Base-by-base conservation (phyloP, 164 flowering plant genomes). In the Magnolia officinalis region DNA sequence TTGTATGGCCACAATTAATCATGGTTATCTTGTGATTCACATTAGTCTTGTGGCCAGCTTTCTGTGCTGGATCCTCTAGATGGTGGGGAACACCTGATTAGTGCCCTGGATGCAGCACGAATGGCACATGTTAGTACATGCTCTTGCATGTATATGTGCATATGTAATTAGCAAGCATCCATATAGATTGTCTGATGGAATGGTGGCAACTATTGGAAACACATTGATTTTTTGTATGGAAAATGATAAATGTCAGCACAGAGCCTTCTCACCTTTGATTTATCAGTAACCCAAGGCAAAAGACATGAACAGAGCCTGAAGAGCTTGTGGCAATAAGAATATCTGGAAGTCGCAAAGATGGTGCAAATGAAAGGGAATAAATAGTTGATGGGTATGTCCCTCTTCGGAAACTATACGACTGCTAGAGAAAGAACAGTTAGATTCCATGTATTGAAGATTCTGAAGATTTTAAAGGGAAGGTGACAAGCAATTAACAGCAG, bases 391-490 rank as follows among this genome's bases (percentile, higher is more conserved):
- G 87, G 74, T 91, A 95, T 74, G 96, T 81, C 8, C 98, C 98
- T 82, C 98, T 90, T 72, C 98, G 87, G 78, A 95, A 95, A 82
- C 96, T 93, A 79, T 87, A 91, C 18, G 93, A 91, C 98, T 95
- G 93, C 52, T 24, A 74, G 64, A 76, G 72, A 75, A 72, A 79
- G 76, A 77, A 69, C 18, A 31, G 59, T 67, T 37, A 76, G 52
- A 61, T 65, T 79, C 50, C 74, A 80, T 45, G 75, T 50, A 69
- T 6, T 61, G 26, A 29, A 37, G 50, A 71, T 61, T 29, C 63
- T 65, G 20, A 59, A 67, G 72, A 26, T 65, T 21, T 77, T 67
- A 72, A 55, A 72, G 52, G 67, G 21, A 18, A 77, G 72, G 65
- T 63, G 26, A 63, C 5, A 69, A 59, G 49, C 67, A 59, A 55